Conservation (phyloP, 257 asterid genomes). For the Mentha longifolia region DNA sequence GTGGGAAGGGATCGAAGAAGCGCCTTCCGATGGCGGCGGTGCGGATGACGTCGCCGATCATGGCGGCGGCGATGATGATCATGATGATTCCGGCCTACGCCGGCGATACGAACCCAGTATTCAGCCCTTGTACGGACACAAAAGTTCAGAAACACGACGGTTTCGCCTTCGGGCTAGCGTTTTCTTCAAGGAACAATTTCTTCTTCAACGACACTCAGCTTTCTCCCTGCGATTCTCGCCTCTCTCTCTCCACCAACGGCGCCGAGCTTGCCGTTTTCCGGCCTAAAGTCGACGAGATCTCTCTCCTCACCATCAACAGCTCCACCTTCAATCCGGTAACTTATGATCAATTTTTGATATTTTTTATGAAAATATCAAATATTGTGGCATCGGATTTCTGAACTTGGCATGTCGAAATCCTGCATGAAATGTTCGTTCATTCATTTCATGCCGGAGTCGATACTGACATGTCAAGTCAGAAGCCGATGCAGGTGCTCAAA, state of each 20-base stretch:
- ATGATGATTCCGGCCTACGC: conserved; percentile 44
- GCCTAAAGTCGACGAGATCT: conserved; percentile 92
- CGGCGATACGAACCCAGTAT: conserved; percentile 64
- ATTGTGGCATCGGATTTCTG: neutral
- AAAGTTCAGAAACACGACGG: conserved; percentile 75
- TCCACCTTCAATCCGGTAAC: conserved; percentile 56
- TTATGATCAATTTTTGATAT: neutral
- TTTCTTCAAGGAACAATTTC: conserved; percentile 70
- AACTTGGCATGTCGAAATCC: neutral
- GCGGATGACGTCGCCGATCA: neutral
- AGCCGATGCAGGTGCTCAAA: too few species aligned
- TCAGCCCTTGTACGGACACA: conserved; percentile 77
- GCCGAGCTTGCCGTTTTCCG: conserved; percentile 75
- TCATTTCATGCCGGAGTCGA: too few species aligned
- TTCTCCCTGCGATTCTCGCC: conserved; percentile 90
- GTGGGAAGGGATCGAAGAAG: conserved; percentile 18
- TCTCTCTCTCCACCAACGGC: conserved; percentile 48
- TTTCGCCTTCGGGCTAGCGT: conserved; percentile 79
- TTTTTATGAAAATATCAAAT: too few species aligned
- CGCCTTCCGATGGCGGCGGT: conserved; percentile 26
- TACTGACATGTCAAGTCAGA: too few species aligned
- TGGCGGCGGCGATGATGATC: conserved; percentile 23
- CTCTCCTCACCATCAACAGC: conserved; percentile 77
- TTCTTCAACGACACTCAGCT: conserved; percentile 82
- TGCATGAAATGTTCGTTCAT: too few species aligned